Base-by-base conservation (phyloP, 495 filamentous ascomycete genomes). In the Rusavskia elegans region DNA sequence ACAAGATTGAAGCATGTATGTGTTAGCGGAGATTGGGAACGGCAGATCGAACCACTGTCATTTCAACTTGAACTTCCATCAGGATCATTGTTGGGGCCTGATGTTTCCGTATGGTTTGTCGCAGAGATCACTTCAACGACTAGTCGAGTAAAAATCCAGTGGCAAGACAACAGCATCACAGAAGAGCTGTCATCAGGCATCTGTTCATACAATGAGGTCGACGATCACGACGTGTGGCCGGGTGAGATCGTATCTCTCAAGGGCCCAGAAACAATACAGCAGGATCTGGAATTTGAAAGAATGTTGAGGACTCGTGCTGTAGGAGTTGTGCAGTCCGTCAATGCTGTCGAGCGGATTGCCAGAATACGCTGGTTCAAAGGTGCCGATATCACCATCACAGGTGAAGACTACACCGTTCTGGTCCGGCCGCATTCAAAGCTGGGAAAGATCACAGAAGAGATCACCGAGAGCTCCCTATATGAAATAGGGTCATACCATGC, bases 271-370 rank as follows among this genome's bases (percentile, higher is more conserved):
- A 49, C 60, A 14, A 51, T 41, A 16, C 19, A 30, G 16, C 27
- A n/a, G 3, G 20, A 48, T 6, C 25, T 27, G 27, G 20, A 23
- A 41, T 30, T 27, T 13, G 27, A 21, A 19, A 53, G 14, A n/a
- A n/a, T 45, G 21, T 14, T 45, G 13, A 45, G 40, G 29, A 53
- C 42, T 16, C 39, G 53, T 35, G 56, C 69, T 52, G 65, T 80
- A 5, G 80, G 80, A 16, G 67, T 83, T n/a, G 71, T 83, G 8
- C 80, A 83, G 55, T 61, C 58, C 11, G 78, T 78, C 17, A 68
- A 79, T 55, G 63, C 75, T 5, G 57, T 49, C 17, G 76, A 75
- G 42, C 64, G 75, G 19, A 70, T 78, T 53, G 80, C 77, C 16
- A 67, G 63, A 20, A 66, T 82, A 9, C 66, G 68, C 25, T 82